Evolutionary conservation across 1,284 basidiomycete genomes (phyloP).

Genomic region (Uromyces viciae-fabae): DNA sequence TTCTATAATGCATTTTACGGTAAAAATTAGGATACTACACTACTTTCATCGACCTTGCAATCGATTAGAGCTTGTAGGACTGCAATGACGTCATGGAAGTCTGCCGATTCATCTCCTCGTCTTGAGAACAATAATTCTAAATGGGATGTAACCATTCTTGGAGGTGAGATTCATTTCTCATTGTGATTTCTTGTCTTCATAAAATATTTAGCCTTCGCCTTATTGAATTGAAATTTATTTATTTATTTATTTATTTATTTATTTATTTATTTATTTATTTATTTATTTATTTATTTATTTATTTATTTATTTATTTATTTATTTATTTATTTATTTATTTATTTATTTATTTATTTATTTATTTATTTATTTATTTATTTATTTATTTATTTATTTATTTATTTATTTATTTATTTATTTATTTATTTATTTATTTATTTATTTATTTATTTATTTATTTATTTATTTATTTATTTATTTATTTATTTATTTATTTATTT

Average conservation of each 20-base stretch:
- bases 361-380: too few relatives aligned
- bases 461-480: too few relatives aligned
- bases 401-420: too few relatives aligned
- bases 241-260: slow-evolving; percentile 47
- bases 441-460: too few relatives aligned
- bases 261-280: slow-evolving; percentile 60
- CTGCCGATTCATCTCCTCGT: background rate
- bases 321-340: too few relatives aligned
- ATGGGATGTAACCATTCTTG: slow-evolving; percentile 42
- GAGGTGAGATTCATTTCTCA: slow-evolving; percentile 5
- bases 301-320: slow-evolving; percentile 69
- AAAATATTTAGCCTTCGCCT: background rate
- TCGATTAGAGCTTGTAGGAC: slow-evolving; percentile 16
- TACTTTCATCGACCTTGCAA: slow-evolving; percentile 21
- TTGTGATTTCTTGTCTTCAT: background rate
- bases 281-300: slow-evolving; percentile 76
- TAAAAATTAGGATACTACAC: slow-evolving; percentile 13
- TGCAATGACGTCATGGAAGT: slow-evolving; percentile 22
- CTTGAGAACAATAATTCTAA: slow-evolving; percentile 20
- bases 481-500: too few relatives aligned
- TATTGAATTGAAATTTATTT: background rate
- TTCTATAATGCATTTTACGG: background rate
- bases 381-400: too few relatives aligned
- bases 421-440: too few relatives aligned
- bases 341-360: too few relatives aligned